Evolutionary conservation across 176 grass and related monocot species (phyloP).

Genomic region (Rhynchospora tenuis): DNA sequence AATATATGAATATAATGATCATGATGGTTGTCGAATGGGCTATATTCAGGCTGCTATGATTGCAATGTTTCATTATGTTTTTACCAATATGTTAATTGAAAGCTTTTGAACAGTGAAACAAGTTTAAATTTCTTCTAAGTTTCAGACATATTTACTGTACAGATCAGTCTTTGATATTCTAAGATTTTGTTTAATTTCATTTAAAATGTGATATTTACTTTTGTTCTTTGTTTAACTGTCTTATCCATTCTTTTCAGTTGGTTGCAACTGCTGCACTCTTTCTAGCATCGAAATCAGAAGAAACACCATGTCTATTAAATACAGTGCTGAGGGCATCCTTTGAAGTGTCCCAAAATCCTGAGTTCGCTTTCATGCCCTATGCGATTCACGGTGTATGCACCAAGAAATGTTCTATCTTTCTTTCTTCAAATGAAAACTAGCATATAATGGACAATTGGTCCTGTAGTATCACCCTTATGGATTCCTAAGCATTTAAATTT

Average conservation of each 20-base stretch:
- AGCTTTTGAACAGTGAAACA: neutral
- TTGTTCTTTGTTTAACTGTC: neutral
- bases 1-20: neutral
- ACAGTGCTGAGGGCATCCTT: conserved; percentile 69
- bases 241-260: conserved; percentile 41
- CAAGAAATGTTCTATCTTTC: neutral
- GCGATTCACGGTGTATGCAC: conserved; percentile 49
- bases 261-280: conserved; percentile 81
- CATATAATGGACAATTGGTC: neutral
- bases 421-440: conserved; percentile 7
- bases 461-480: neutral
- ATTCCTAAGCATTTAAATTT: neutral
- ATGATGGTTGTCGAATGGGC: neutral
- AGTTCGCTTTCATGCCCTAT: conserved; percentile 53
- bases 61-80: neutral
- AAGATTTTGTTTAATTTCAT: neutral
- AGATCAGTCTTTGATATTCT: neutral
- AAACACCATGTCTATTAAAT: conserved; percentile 66
- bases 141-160: neutral
- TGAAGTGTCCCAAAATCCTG: conserved; percentile 66
- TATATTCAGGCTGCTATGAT: neutral
- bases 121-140: neutral
- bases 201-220: neutral
- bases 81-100: neutral
- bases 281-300: conserved; percentile 72